Base-by-base conservation (phyloP, 345 rosid genomes). In the Trapa incisa region DNA sequence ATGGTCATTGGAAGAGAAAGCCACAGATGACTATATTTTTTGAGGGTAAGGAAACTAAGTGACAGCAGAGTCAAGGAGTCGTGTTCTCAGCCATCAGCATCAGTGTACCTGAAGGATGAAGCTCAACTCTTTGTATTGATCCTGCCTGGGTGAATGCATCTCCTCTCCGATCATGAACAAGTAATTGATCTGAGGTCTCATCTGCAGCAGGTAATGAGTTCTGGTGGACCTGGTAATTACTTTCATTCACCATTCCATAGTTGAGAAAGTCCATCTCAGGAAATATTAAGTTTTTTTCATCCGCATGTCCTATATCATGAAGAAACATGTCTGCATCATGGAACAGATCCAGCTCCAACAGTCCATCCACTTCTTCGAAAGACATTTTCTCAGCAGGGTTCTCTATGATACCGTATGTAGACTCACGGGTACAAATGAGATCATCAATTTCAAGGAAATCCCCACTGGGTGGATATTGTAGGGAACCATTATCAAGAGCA, bases 391-490 rank as follows among this genome's bases (percentile, higher is more conserved):
- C 79, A 12, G 0, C 72, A 52, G 78, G 68, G 14, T 72, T 74
- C 68, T 76, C 73, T 47, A n/a, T 2, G 36, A 63, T 57, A 32
- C 47, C 70, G 32, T 68, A 56, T 6, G 70, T 61, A 42, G 82
- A 84, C 66, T 78, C 85, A 58, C 80, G 70, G 33, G 33, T 6
- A 67, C 58, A 75, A 65, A 68, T 11, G 47, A 92, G 93, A 84
- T 89, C 96, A 75, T 85, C 83, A 3, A 89, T 82, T 80, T 89
- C 96, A 74, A 92, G 84, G 77, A 84, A 92, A 81, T 80, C 95
- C 65, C 64, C 86, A 8, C 9, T 52, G 14, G 65, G 2, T 41
- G 66, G 70, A 42, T 64, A 47, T 11, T 57, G 61, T 47, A n/a
- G 73, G 52, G 74, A 69, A 47, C 11, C 39, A 29, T 66, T 71